Percentiles rank a stretch among this genome's conserved stretches.
Conservation (phyloP, 768 basidiomycete genomes). For the Mycena vulgaris region DNA sequence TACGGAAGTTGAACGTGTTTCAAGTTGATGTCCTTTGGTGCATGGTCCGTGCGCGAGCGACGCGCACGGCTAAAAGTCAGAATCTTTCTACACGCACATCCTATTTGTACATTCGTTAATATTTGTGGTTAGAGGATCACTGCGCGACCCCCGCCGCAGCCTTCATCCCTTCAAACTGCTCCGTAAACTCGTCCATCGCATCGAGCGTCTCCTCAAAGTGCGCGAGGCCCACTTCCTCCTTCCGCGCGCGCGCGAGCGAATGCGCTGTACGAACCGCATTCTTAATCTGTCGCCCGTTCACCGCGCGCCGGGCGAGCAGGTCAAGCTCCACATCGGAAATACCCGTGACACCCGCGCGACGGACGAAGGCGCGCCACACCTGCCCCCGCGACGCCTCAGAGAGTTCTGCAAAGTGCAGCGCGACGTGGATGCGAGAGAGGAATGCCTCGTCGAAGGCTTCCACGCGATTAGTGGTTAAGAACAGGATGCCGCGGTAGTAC, state of each 20-base stretch:
- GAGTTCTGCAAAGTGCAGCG: conserved; percentile 76
- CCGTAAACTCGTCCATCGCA: conserved; percentile 73
- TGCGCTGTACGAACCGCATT: conserved; percentile 78
- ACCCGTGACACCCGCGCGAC: conserved; percentile 47
- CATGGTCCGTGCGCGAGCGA: too few species aligned
- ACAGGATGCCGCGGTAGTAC: conserved; percentile 71
- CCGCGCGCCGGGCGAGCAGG: conserved; percentile 62
- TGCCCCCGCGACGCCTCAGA: conserved; percentile 65
- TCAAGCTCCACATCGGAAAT: conserved; percentile 61
- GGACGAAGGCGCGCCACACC: conserved; percentile 76
- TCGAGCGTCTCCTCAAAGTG: conserved; percentile 74
- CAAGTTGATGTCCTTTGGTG: too few species aligned
- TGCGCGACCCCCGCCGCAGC: neutral
- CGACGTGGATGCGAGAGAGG: conserved; percentile 77
- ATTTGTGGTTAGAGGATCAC: too few species aligned
- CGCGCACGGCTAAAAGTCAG: too few species aligned
- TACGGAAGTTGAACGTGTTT: too few species aligned
- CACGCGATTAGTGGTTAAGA: conserved; percentile 71
- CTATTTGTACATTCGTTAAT: too few species aligned
- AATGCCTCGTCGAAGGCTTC: conserved; percentile 79
- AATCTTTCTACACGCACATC: too few species aligned
- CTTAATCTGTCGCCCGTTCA: conserved; percentile 81
- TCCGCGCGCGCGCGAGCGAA: conserved; percentile 66
- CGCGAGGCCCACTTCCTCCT: conserved; percentile 60
- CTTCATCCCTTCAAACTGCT: conserved; percentile 54